Percentiles rank a stretch among this genome's conserved stretches.
These are phyloP conservation scores for Neurospora crassa DNA, from an alignment of 2,329 filamentous ascomycete genomes.

Conservation along the genomic window DNA sequence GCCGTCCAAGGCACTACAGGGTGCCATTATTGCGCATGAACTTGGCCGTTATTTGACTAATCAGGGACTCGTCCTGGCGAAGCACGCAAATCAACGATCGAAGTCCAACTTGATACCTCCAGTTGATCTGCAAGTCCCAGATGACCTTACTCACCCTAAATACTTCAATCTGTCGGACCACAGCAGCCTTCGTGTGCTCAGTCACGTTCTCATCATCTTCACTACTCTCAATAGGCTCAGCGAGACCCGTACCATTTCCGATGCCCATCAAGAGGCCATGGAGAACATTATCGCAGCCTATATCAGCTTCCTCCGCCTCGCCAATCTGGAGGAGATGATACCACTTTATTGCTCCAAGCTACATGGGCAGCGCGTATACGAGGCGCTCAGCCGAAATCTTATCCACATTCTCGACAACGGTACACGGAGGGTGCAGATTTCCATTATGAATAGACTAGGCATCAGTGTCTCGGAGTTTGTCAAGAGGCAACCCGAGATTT, in stretches of 20 bases:
- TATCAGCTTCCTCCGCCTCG: constrained; percentile 65
- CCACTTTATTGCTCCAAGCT: constrained; percentile 84
- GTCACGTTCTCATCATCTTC: constrained; percentile 56
- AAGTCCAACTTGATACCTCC: constrained; percentile 34
- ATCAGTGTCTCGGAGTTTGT: constrained; percentile 68
- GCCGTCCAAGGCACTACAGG: constrained; percentile 49
- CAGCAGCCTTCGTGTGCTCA: constrained; percentile 57
- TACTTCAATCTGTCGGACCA: constrained; percentile 48
- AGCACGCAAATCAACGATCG: constrained; percentile 34
- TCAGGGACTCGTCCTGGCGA: constrained; percentile 44
- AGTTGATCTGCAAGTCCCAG: constrained; percentile 10
- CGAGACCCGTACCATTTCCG: constrained; percentile 29
- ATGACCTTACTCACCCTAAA: constrained; percentile 31
- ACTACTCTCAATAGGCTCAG: constrained; percentile 51
- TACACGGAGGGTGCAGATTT: constrained; percentile 59
- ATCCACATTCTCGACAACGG: constrained; percentile 59
- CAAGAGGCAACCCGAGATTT: constrained; percentile 51
- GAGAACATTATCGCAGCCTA: constrained; percentile 77
- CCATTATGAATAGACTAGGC: constrained; percentile 63
- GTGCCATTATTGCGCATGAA: constrained; percentile 59
- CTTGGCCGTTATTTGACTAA: constrained; percentile 48
- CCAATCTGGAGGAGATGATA: constrained; percentile 66
- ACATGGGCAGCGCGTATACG: constrained; percentile 51
- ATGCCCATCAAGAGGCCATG: constrained; percentile 34
- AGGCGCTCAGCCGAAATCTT: constrained; percentile 66